Conservation (phyloP, 2,329 filamentous ascomycete species). For the Trichoderma koningii region DNA sequence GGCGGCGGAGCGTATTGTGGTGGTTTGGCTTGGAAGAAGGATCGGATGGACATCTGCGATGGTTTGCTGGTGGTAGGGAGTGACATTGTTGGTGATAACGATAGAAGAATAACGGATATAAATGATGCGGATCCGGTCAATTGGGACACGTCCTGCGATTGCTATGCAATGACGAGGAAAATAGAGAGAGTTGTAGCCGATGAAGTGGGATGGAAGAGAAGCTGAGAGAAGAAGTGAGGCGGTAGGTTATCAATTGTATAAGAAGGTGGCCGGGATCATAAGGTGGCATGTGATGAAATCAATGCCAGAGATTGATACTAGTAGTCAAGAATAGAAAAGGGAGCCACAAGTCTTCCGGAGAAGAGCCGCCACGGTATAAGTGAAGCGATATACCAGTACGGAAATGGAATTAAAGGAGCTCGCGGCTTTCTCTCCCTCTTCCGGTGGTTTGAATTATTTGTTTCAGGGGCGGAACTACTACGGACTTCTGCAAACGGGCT, state of each 20-base stretch:
- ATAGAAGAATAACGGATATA: too few relatives aligned
- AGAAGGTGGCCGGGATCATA: too few relatives aligned
- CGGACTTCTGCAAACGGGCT: background rate
- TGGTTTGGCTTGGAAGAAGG: conserved; percentile 59
- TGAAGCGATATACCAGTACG: background rate
- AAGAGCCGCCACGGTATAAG: background rate
- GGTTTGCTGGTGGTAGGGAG: conserved; percentile 44
- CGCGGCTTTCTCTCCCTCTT: background rate
- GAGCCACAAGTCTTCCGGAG: conserved; percentile 1
- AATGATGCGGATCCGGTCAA: too few relatives aligned
- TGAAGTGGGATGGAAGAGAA: too few relatives aligned
- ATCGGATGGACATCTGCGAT: conserved; percentile 60
- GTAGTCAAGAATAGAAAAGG: background rate
- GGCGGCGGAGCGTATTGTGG: conserved; percentile 43
- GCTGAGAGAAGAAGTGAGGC: too few relatives aligned
- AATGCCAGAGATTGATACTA: too few relatives aligned
- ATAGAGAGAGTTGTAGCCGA: background rate
- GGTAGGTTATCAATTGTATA: too few relatives aligned
- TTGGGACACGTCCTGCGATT: too few relatives aligned
- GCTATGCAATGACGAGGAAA: conserved; percentile 28
- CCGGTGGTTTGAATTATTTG: background rate
- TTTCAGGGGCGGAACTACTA: conserved; percentile 15
- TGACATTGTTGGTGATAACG: conserved; percentile 36
- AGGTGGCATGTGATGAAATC: background rate
- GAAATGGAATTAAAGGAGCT: background rate